Evolutionary conservation across 2,329 filamentous ascomycete genomes (phyloP).

Genomic region (Aspergillus pseudonomiae): DNA sequence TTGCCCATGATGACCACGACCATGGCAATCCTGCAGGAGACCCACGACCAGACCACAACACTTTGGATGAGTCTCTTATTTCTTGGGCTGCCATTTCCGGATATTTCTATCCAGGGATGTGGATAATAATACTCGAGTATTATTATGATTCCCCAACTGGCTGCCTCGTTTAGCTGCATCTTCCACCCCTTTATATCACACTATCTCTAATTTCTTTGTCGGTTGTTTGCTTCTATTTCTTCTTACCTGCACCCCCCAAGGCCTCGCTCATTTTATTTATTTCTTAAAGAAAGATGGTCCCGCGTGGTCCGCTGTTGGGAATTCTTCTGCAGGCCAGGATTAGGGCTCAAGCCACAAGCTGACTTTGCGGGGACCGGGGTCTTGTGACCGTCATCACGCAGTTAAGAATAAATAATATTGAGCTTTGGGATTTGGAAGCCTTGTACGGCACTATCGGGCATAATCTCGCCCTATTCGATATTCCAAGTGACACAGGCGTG

Average conservation of each 20-base stretch:
- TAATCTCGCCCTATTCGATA: background rate
- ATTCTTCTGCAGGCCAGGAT: conserved; percentile 10
- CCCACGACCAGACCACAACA: conserved; percentile 10
- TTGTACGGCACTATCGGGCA: background rate
- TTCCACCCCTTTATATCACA: conserved; percentile 18
- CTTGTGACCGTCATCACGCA: conserved; percentile 6
- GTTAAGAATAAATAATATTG: background rate
- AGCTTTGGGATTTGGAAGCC: background rate
- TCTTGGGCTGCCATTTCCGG: conserved; percentile 2
- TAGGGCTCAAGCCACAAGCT: conserved; percentile 16
- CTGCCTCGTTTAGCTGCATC: conserved; percentile 15
- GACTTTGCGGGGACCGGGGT: conserved; percentile 7
- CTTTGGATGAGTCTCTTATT: conserved; percentile 13
- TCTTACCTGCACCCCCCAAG: conserved; percentile 3
- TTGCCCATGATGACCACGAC: conserved; percentile 15
- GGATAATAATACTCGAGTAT: background rate
- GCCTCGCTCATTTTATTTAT: background rate
- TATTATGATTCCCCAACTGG: conserved; percentile 3
- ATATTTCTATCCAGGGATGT: conserved; percentile 12
- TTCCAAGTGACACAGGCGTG: background rate
- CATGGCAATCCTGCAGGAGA: conserved; percentile 19
- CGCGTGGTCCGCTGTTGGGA: background rate
- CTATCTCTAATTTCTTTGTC: conserved; percentile 13
- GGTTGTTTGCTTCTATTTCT: conserved; percentile 8
- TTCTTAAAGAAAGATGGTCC: conserved; percentile 6